phyloP scores from a whole-genome alignment of 73 alveolate genomes.

The Breviolum minutum region DNA sequence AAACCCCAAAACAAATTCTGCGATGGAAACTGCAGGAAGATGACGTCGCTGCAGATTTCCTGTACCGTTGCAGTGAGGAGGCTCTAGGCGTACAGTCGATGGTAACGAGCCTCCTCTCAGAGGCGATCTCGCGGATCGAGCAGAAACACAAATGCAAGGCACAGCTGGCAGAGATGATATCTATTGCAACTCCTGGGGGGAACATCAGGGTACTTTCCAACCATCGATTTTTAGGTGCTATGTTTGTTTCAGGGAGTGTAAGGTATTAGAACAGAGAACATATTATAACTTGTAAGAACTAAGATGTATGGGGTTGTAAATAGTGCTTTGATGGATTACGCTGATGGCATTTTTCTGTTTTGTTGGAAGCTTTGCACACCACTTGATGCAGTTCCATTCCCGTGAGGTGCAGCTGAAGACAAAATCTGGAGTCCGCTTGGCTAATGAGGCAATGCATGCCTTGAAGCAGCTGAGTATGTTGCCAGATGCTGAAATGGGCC shows the following conservation, averaged over 20 bases:
- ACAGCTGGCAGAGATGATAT: too few species aligned
- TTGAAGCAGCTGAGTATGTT: conserved; percentile 92
- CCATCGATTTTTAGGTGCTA: too few species aligned
- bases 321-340: neutral
- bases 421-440: conserved; percentile 75
- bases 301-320: too few species aligned
- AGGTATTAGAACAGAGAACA: too few species aligned
- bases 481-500: conserved; percentile 87
- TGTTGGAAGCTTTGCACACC: neutral
- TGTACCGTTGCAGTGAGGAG: conserved; percentile 58
- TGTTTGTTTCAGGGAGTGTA: too few species aligned
- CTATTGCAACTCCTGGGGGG: too few species aligned
- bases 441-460: conserved; percentile 84
- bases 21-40: neutral
- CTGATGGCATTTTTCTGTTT: neutral
- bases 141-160: conserved; percentile 94
- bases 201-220: too few species aligned
- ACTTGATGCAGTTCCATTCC: neutral
- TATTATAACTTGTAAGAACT: too few species aligned
- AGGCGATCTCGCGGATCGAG: conserved; percentile 85
- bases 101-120: conserved; percentile 37
- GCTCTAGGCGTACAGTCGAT: conserved; percentile 18
- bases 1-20: neutral
- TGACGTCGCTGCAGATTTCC: neutral
- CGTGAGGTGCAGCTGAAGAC: conserved; percentile 71